A percentile compares a stretch with the other conserved stretches of the same genome.
Evolutionary conservation across 2,329 filamentous ascomycete genomes (phyloP).

Genomic region (Chrysoporthe cubensis): DNA sequence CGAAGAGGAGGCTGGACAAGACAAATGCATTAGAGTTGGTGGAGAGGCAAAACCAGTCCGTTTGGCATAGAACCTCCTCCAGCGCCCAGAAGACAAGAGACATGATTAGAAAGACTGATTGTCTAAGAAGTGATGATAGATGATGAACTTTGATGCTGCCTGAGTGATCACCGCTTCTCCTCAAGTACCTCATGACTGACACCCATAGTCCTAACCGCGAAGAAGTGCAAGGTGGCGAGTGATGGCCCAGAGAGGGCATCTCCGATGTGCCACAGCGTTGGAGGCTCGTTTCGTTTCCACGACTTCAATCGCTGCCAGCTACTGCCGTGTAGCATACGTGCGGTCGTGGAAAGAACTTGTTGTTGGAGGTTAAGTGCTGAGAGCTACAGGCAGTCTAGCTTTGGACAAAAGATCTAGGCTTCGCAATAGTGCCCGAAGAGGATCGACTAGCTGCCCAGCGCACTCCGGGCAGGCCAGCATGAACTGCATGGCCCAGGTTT

Average conservation of each 20-base stretch:
- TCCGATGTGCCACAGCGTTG: too few relatives aligned
- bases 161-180: not conserved
- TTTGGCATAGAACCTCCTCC: conserved; percentile 30
- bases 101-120: conserved; percentile 28
- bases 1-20: conserved; percentile 13
- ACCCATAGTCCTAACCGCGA: not conserved
- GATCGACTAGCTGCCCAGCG: not conserved
- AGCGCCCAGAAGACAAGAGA: conserved; percentile 29
- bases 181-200: not conserved
- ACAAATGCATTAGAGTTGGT: conserved; percentile 29
- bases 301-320: too few relatives aligned
- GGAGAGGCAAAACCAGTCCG: conserved; percentile 26
- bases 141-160: not conserved
- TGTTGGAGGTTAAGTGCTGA: not conserved
- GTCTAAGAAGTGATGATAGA: not conserved
- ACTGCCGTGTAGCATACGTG: too few relatives aligned
- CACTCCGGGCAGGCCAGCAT: not conserved
- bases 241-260: too few relatives aligned
- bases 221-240: not conserved
- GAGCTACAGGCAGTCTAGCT: not conserved
- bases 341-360: too few relatives aligned
- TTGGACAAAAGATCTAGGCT: not conserved
- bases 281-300: too few relatives aligned
- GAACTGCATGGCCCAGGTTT: too few relatives aligned
- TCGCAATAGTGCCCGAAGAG: not conserved